Conservation (phyloP, 345 rosid genomes). For the Hibiscus mutabilis region DNA sequence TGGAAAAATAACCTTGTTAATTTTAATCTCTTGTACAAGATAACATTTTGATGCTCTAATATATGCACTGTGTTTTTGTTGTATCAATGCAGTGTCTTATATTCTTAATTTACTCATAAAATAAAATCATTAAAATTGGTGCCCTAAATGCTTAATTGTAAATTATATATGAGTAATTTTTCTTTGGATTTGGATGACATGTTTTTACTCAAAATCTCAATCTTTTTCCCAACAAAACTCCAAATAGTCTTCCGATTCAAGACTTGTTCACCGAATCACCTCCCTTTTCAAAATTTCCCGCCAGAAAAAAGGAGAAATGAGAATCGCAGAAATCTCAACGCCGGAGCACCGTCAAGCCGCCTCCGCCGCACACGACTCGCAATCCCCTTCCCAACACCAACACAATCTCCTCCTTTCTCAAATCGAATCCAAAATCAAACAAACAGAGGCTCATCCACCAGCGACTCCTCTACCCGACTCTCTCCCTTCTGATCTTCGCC, state of each 20-base stretch:
- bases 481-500: slow-evolving; percentile 48
- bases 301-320: slow-evolving; percentile 38
- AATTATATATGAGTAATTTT: too few relatives aligned
- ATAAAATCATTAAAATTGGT: too few relatives aligned
- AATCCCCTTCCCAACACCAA: slow-evolving; percentile 17
- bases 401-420: slow-evolving; percentile 43
- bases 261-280: background rate
- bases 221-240: background rate
- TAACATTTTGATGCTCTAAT: too few relatives aligned
- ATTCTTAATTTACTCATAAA: too few relatives aligned
- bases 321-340: slow-evolving; percentile 75
- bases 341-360: slow-evolving; percentile 39
- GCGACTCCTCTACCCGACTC: slow-evolving; percentile 29
- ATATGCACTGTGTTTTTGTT: too few relatives aligned
- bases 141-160: too few relatives aligned
- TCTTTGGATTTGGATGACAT: too few relatives aligned
- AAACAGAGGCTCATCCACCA: slow-evolving; percentile 40
- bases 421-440: slow-evolving; percentile 57
- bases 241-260: background rate
- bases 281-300: slow-evolving; percentile 15
- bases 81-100: too few relatives aligned
- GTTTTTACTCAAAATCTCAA: too few relatives aligned
- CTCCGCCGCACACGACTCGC: slow-evolving; percentile 14
- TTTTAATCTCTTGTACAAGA: too few relatives aligned
- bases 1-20: too few relatives aligned